Evolutionary conservation across 2,329 filamentous ascomycete species (phyloP).

Genomic region (Alternaria dauci): DNA sequence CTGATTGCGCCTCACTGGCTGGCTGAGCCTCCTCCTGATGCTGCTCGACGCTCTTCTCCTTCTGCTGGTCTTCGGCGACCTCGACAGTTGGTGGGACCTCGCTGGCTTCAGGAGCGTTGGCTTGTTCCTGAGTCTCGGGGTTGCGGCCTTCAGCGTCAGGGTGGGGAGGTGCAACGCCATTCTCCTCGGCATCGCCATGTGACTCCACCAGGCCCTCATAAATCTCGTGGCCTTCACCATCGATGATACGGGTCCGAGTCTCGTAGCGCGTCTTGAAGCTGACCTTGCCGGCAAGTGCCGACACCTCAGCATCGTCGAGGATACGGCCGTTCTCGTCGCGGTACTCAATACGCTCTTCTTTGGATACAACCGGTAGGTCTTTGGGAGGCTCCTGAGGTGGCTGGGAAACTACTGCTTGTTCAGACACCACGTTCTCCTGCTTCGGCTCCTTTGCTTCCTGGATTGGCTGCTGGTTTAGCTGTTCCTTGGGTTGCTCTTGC

Average conservation of each 20-base stretch:
- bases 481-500: conserved; percentile 15
- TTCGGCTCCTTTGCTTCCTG: conserved; percentile 24
- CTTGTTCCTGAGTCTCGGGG: conserved; percentile 61
- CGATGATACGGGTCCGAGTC: conserved; percentile 86
- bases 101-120: conserved; percentile 51
- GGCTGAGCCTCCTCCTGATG: conserved; percentile 48
- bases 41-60: conserved; percentile 55
- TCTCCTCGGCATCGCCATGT: conserved; percentile 40
- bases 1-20: conserved; percentile 50
- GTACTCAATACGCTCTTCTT: conserved; percentile 90
- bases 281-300: conserved; percentile 86
- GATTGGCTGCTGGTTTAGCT: conserved; percentile 9
- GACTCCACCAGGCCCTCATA: conserved; percentile 54
- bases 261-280: conserved; percentile 96
- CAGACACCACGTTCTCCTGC: conserved; percentile 34
- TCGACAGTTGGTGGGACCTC: conserved; percentile 53
- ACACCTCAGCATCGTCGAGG: conserved; percentile 82
- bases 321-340: conserved; percentile 93
- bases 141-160: conserved; percentile 66
- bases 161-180: conserved; percentile 60
- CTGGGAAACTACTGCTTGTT: conserved; percentile 42
- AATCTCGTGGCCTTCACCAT: conserved; percentile 82
- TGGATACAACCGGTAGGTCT: conserved; percentile 54
- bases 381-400: conserved; percentile 36
- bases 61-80: conserved; percentile 52